phyloP scores from a whole-genome alignment of 495 filamentous ascomycete genomes.

The Trichoderma parareesei region DNA sequence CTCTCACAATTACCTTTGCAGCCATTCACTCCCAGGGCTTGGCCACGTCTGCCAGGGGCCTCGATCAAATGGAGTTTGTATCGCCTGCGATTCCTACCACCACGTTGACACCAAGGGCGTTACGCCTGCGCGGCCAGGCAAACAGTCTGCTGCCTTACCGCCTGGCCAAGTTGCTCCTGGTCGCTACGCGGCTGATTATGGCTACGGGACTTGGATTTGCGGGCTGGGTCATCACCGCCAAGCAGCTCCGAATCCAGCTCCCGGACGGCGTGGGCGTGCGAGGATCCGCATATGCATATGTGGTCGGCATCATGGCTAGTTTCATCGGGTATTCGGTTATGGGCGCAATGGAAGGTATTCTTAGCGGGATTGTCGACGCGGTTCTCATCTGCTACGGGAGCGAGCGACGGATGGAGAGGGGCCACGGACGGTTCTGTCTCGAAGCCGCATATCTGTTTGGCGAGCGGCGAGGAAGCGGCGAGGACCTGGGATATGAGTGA shows the following conservation, averaged over 20 bases:
- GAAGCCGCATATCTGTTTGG: slow-evolving; percentile 81
- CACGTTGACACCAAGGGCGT: slow-evolving; percentile 51
- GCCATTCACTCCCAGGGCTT: slow-evolving; percentile 89
- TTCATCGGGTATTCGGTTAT: slow-evolving; percentile 93
- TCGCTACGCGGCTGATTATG: slow-evolving; percentile 84
- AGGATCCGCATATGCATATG: slow-evolving; percentile 91
- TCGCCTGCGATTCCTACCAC: slow-evolving; percentile 49
- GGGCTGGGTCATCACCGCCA: slow-evolving; percentile 93
- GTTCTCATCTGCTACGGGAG: slow-evolving; percentile 89
- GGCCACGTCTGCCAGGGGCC: slow-evolving; percentile 60
- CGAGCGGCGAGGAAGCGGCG: slow-evolving; percentile 30
- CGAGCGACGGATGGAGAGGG: slow-evolving; percentile 60
- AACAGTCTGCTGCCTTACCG: slow-evolving; percentile 59
- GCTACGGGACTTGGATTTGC: slow-evolving; percentile 82
- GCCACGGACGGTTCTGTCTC: slow-evolving; percentile 72
- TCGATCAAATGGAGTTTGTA: slow-evolving; percentile 71
- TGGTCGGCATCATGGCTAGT: slow-evolving; percentile 83
- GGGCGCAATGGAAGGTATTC: slow-evolving; percentile 89
- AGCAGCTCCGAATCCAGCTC: slow-evolving; percentile 49
- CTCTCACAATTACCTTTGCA: slow-evolving; percentile 82
- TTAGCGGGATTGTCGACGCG: slow-evolving; percentile 88
- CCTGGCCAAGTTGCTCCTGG: slow-evolving; percentile 83
- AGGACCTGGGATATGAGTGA: slow-evolving; percentile 5
- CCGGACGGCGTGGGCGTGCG: slow-evolving; percentile 44
- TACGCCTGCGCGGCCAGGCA: slow-evolving; percentile 40